A percentile compares a stretch with the other conserved stretches of the same genome.
Evolutionary conservation across 1,284 basidiomycete species (phyloP).

Genomic region (Ustilago sp.): DNA sequence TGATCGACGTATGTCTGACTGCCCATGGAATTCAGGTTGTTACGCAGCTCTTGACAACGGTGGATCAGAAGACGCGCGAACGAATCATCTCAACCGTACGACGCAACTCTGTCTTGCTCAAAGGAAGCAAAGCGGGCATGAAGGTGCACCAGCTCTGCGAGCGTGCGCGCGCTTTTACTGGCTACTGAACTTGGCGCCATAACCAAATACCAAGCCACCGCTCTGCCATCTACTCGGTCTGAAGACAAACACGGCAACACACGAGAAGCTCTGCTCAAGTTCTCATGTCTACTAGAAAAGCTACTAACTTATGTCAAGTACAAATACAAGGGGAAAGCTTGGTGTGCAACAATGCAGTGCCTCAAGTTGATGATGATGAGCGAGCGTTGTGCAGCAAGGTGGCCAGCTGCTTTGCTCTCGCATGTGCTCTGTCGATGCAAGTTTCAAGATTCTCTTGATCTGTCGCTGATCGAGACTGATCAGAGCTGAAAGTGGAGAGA

Average conservation of each 20-base stretch:
- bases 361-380: slow-evolving; percentile 1
- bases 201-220: not conserved
- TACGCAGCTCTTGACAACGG: slow-evolving; percentile 67
- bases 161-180: slow-evolving; percentile 65
- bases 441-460: slow-evolving; percentile 39
- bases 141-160: slow-evolving; percentile 68
- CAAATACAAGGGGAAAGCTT: slow-evolving; percentile 26
- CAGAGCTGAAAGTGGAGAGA: slow-evolving; percentile 18
- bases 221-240: not conserved
- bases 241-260: not conserved
- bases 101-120: slow-evolving; percentile 64
- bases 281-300: slow-evolving; percentile 9
- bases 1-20: slow-evolving; percentile 63
- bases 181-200: slow-evolving; percentile 38
- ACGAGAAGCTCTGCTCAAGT: not conserved
- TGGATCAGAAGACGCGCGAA: slow-evolving; percentile 50
- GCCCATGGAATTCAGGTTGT: slow-evolving; percentile 67
- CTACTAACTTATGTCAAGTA: slow-evolving; percentile 23
- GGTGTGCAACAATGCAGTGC: not conserved
- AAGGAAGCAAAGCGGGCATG: slow-evolving; percentile 66
- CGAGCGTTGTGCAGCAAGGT: slow-evolving; percentile 27
- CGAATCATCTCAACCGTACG: slow-evolving; percentile 63
- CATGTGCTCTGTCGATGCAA: slow-evolving; percentile 36
- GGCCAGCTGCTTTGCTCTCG: slow-evolving; percentile 22
- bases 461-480: slow-evolving; percentile 1